Percentiles rank a stretch among this genome's conserved stretches.
phyloP scores from a whole-genome alignment of 108 stramenopile species.

The Chaetoceros muelleri region DNA sequence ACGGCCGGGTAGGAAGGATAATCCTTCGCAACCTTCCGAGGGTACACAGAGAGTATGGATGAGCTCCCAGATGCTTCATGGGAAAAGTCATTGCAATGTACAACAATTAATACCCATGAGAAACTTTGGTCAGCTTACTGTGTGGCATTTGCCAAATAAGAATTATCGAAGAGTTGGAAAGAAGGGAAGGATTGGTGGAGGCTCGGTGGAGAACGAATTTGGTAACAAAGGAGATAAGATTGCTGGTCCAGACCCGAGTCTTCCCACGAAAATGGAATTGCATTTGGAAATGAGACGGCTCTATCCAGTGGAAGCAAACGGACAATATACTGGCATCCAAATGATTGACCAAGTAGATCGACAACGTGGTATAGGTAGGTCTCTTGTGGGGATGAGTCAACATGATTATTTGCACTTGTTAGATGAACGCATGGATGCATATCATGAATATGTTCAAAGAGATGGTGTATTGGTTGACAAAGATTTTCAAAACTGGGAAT shows the following conservation, averaged over 20 bases:
- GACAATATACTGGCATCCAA: slow-evolving; percentile 42
- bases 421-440: slow-evolving; percentile 49
- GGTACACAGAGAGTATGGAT: slow-evolving; percentile 86
- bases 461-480: slow-evolving; percentile 63
- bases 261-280: slow-evolving; percentile 59
- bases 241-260: slow-evolving; percentile 24
- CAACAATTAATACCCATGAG: slow-evolving; percentile 55
- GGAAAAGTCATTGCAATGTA: slow-evolving; percentile 51
- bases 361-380: slow-evolving; percentile 10
- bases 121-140: slow-evolving; percentile 64
- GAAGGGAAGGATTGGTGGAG: slow-evolving; percentile 35
- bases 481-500: slow-evolving; percentile 15
- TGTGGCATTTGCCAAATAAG: slow-evolving; percentile 79
- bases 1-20: slow-evolving; percentile 46
- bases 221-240: slow-evolving; percentile 63
- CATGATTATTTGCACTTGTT: slow-evolving; percentile 14
- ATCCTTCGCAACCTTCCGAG: slow-evolving; percentile 54
- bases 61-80: slow-evolving; percentile 73
- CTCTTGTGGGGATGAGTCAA: slow-evolving; percentile 3
- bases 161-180: slow-evolving; percentile 80
- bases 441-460: slow-evolving; percentile 55
- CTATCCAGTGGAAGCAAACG: slow-evolving; percentile 22
- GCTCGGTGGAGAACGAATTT: slow-evolving; percentile 42
- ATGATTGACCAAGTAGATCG: slow-evolving; percentile 54
- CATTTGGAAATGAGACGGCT: slow-evolving; percentile 50